Conservation (phyloP, 2,329 filamentous ascomycete species). For the Fusarium citri region DNA sequence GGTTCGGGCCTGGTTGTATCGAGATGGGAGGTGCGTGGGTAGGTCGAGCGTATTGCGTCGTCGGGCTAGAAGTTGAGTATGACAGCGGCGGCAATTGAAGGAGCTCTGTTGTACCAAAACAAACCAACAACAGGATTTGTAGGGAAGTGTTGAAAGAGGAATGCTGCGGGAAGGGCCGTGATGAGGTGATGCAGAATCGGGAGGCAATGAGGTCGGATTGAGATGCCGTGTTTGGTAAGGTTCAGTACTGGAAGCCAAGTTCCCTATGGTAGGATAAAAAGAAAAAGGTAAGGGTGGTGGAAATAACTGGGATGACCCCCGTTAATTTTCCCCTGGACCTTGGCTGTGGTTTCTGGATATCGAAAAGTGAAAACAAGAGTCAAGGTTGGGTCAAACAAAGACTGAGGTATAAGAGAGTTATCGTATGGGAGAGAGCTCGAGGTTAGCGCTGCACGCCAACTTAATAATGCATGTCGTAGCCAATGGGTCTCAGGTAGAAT, state of each 20-base stretch:
- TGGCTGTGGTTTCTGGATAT: slow-evolving; percentile 25
- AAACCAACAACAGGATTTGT: slow-evolving; percentile 23
- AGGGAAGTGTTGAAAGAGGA: slow-evolving; percentile 32
- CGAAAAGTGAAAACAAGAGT: slow-evolving; percentile 39
- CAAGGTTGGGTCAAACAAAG: slow-evolving; percentile 25
- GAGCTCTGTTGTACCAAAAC: slow-evolving; percentile 15
- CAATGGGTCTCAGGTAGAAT: slow-evolving; percentile 11
- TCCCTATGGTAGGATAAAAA: slow-evolving; percentile 9
- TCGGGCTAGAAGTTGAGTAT: neutral
- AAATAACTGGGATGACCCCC: slow-evolving; percentile 44
- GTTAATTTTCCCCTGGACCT: slow-evolving; percentile 33
- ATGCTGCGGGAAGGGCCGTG: slow-evolving; percentile 41
- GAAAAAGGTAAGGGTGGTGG: slow-evolving; percentile 28
- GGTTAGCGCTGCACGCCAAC: slow-evolving; percentile 32
- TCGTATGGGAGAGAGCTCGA: neutral
- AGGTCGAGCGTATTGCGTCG: slow-evolving; percentile 11
- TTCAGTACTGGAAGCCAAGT: slow-evolving; percentile 16
- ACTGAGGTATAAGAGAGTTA: slow-evolving; percentile 19
- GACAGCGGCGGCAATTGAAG: slow-evolving; percentile 1
- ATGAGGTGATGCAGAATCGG: slow-evolving; percentile 45
- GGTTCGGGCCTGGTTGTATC: slow-evolving; percentile 29
- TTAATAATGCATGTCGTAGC: slow-evolving; percentile 26
- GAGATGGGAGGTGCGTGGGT: neutral
- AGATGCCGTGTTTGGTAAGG: slow-evolving; percentile 37
- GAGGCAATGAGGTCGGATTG: slow-evolving; percentile 38